Evolutionary conservation across 495 filamentous ascomycete genomes (phyloP), one percentile per base, ranked within the genome.

Genomic region (Aspergillus leporis): DNA sequence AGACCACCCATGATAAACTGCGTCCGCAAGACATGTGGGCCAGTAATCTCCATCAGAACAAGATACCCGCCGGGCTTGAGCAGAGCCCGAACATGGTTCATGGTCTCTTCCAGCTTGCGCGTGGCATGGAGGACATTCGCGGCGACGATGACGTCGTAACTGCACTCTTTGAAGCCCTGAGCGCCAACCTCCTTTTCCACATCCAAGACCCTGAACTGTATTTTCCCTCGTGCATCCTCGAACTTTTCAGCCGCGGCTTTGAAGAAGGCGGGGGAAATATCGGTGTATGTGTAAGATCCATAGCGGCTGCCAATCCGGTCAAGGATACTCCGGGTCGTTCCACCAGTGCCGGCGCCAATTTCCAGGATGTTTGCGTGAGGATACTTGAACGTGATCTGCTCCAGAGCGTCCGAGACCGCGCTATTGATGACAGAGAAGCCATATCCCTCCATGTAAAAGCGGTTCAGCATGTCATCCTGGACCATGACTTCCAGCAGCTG

Each of bases 251-350:
- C 23, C 0, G 65, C 61, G 1, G 59, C 28, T 2, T 63, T 62
- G 53, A 82, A 80, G 59, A 77, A 79, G 5, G 66, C 73, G 7
- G 59, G 21, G 0, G 75, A 79, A 21, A 83, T 73, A 59, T 84
- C 79, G 9, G 79, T 82, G 60, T 72, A 76, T 10, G 72, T 79
- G 51, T 81, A 82, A 32, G 25, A 25, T 18, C 46, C 51, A 45
- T 52, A 53, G 8, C n/a, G 19, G 7, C 19, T 21, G 3, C 38
- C 50, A 7, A 56, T 19, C 0, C 5, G 19, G 12, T 58, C 36
- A 0, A 71, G 38, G 14, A 78, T 55, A 1, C 34, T 23, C 30
- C 67, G 65, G 0, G 79, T 81, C 13, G 76, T 62, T 13, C 69
- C 71, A 1, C 74, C 77, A 5, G 76, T 80, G 13, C 60, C 56